These are phyloP conservation scores for Cordyceps farinosa DNA, from an alignment of 2,329 filamentous ascomycete species.

Conservation along the genomic window DNA sequence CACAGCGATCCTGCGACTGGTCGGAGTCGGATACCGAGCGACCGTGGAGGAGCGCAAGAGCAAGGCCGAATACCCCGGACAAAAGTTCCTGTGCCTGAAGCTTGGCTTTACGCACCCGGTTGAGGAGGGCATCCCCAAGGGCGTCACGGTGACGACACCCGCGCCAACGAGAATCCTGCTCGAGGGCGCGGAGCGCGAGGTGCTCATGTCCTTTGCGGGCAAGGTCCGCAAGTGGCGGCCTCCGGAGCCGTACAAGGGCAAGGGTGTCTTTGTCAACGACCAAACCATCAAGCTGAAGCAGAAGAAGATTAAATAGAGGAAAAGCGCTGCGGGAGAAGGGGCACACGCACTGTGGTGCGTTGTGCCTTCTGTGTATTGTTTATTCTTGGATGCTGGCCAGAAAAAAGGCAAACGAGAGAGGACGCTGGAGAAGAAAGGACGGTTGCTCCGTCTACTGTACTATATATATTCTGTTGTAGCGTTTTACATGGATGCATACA, in stretches of 20 bases:
- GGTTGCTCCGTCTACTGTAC: conserved; percentile 1
- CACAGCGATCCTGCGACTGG: conserved; percentile 84
- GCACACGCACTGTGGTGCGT: background rate
- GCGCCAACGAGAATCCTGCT: conserved; percentile 88
- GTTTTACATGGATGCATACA: conserved; percentile 15
- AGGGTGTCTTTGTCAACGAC: conserved; percentile 97
- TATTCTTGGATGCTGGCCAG: background rate
- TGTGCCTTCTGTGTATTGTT: conserved; percentile 8
- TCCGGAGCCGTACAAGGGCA: conserved; percentile 98
- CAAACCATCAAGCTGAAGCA: conserved; percentile 98
- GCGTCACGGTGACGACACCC: conserved; percentile 81
- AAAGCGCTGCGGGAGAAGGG: background rate
- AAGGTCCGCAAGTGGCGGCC: conserved; percentile 82
- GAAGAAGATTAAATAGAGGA: conserved; percentile 84
- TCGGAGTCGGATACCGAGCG: conserved; percentile 93
- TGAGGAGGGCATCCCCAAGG: conserved; percentile 77
- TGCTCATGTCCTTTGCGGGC: conserved; percentile 87
- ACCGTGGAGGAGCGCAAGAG: conserved; percentile 73
- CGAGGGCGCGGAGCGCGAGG: conserved; percentile 81
- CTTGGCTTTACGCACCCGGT: conserved; percentile 96
- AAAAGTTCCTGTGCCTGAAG: conserved; percentile 89
- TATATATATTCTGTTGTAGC: conserved; percentile 15
- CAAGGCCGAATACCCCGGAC: conserved; percentile 73
- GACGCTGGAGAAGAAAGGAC: background rate
- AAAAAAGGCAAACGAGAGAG: background rate